Base-by-base conservation (phyloP, 2,329 filamentous ascomycete species). In the Torrubiellomyces zombiae region DNA sequence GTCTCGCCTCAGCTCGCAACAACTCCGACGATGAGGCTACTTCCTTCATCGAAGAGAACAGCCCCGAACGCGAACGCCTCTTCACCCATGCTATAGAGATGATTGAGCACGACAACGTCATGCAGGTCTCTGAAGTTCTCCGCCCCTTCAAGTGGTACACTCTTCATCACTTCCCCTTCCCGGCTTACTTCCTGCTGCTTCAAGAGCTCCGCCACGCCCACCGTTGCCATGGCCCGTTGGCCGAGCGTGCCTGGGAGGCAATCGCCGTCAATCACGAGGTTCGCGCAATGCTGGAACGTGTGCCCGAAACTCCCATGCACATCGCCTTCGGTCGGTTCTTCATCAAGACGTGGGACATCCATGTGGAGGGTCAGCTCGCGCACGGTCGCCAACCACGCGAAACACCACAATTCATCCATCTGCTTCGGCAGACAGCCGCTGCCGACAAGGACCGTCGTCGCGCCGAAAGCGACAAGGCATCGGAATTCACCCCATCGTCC, bases 321-420 rank as follows among this genome's bases (percentile, higher is more conserved):
- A 47, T 62, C 16, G 60, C 62, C 1, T 69, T 76, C 32, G 61
- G 63, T 1, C 52, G 53, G 12, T 54, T 66, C 11, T 64, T 76
- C 20, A 46, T 75, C 29, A 72, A 69, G 37, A 68, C 69, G 0
- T 76, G 71, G 71, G 60, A 64, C 21, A 63, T 63, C 3, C 59
- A 62, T 27, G 60, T 62, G 35, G 50, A 55, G 2, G 58, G 60
- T 9, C 54, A 60, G 33, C 33, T 47, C 4, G 50, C 53, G 25
- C 43, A 50, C 6, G 65, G 64, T 1, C 54, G 51, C 16, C 42
- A 50, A 2, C 31, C 27, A 7, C 27, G 58, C 3, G 37, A 46
- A 10, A 48, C 50, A 9, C 65, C 64, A 3, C 45, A 42, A 21
- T 59, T 67, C 32, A 59, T 70, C 27, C 46, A 42, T 3, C 34